A percentile compares a stretch with the other conserved stretches of the same genome.
Conservation (phyloP, 805 yeast species). For the Komagataella populi region DNA sequence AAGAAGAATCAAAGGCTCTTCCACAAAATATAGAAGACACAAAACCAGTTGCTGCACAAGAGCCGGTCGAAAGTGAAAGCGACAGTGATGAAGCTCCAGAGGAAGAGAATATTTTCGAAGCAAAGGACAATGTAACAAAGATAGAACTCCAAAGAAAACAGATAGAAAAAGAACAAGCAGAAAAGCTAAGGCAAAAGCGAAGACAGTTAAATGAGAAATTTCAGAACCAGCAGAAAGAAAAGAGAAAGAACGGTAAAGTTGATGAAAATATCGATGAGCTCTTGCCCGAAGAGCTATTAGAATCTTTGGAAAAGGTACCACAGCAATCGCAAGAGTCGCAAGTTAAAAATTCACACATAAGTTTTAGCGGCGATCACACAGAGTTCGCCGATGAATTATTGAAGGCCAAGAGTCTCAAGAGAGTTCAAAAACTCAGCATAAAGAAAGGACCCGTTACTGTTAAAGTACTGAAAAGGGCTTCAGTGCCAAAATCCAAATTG, state of each 20-base stretch:
- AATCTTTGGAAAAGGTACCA: slow-evolving; percentile 10
- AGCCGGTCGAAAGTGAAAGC: neutral
- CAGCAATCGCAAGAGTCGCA: slow-evolving; percentile 5
- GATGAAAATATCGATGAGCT: slow-evolving; percentile 18
- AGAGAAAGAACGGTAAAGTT: slow-evolving; percentile 9
- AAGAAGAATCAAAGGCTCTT: neutral
- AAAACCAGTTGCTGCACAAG: neutral
- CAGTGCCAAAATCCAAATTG: slow-evolving; percentile 5
- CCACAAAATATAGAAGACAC: neutral
- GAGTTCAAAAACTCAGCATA: slow-evolving; percentile 17
- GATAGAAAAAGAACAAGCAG: slow-evolving; percentile 14
- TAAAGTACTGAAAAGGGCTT: slow-evolving; percentile 12
- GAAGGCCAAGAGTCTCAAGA: slow-evolving; percentile 9
- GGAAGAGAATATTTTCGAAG: slow-evolving; percentile 23
- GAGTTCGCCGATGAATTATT: slow-evolving; percentile 6
- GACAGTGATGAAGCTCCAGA: slow-evolving; percentile 36
- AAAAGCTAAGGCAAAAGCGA: slow-evolving; percentile 16
- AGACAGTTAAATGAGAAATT: slow-evolving; percentile 14
- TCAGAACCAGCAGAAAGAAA: slow-evolving; percentile 18
- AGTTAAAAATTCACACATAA: slow-evolving; percentile 17
- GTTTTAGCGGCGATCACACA: slow-evolving; percentile 14
- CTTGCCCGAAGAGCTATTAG: slow-evolving; percentile 25
- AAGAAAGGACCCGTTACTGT: slow-evolving; percentile 29
- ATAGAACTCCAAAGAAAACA: slow-evolving; percentile 7
- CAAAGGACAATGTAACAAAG: slow-evolving; percentile 9